Base-by-base conservation (phyloP, 345 rosid genomes). In the Gossypium thurberi region DNA sequence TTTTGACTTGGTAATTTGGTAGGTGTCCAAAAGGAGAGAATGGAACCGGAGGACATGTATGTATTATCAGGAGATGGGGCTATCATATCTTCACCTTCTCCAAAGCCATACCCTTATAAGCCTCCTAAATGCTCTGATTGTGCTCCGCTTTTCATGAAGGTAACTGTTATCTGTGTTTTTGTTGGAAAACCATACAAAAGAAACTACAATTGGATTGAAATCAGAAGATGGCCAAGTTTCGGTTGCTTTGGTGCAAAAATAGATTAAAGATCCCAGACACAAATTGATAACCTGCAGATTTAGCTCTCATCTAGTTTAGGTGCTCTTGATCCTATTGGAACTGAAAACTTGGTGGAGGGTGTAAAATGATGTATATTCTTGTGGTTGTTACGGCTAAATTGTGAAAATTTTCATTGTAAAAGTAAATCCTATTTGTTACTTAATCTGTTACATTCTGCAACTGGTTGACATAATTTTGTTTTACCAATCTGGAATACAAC, bases 1-100 rank as follows among this genome's bases (percentile, higher is more conserved):
- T 51, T 65, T 28, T 68, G 74, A 53, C 63, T 69, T 81, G 78
- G 61, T 57, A n/a, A 69, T 59, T 78, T 42, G 2, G 14, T 75
- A 94, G 98, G 98, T 63, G 99, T 95, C 71, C 99, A 95, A 85
- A 95, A 95, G 89, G 99, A 95, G 90, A 89, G 98, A 87, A 91
- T 92, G 98, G 88, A 86, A 70, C 88, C 97, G 1, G 97, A 92
- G 43, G 98, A 90, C 82, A 86, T 92, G 94, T 92, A 92, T 81
- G 85, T 92, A 73, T 77, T 92, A 75, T 85, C 92, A 26, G 79
- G 88, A n/a, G 84, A 83, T 76, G 97, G 99, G 62, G 73, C 86
- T 57, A 74, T 82, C 43, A 33, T 92, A 78, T 85, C 87, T 64
- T 33, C 88, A 0, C 99, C 99, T 0, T 90, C 89, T 74, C 95